These are phyloP conservation scores for Phanerochaete carnosa DNA, from an alignment of 768 basidiomycete genomes.

Conservation along the genomic window DNA sequence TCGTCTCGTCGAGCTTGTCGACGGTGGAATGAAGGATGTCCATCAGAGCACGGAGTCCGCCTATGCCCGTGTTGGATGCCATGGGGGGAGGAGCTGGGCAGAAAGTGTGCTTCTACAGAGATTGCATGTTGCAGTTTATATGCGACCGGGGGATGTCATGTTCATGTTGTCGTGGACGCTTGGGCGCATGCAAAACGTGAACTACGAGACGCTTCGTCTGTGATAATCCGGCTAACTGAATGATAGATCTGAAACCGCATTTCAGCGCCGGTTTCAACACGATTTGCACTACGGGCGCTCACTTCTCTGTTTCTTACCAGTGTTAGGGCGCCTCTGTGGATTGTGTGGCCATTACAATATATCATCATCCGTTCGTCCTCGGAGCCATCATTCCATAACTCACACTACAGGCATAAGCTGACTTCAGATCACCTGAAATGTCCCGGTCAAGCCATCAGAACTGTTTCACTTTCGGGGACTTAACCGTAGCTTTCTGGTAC, in stretches of 20 bases:
- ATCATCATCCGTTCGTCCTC: not conserved
- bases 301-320: not conserved
- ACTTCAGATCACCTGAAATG: too few relatives aligned
- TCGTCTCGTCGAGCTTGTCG: constrained; percentile 22
- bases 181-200: not conserved
- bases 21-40: constrained; percentile 10
- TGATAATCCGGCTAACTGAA: too few relatives aligned
- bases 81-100: not conserved
- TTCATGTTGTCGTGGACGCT: not conserved
- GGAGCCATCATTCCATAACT: not conserved
- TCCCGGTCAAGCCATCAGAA: too few relatives aligned
- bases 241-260: too few relatives aligned
- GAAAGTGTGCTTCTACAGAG: not conserved
- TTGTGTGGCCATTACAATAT: not conserved
- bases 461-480: too few relatives aligned
- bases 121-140: not conserved
- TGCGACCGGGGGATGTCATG: not conserved
- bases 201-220: too few relatives aligned
- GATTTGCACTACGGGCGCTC: not conserved
- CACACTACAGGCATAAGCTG: too few relatives aligned
- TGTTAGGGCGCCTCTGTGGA: not conserved
- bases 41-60: constrained; percentile 5
- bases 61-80: not conserved
- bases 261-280: too few relatives aligned
- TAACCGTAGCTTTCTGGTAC: too few relatives aligned